These are phyloP conservation scores for Arachis monticola DNA, from an alignment of 331 rosid genomes.

Conservation along the genomic window DNA sequence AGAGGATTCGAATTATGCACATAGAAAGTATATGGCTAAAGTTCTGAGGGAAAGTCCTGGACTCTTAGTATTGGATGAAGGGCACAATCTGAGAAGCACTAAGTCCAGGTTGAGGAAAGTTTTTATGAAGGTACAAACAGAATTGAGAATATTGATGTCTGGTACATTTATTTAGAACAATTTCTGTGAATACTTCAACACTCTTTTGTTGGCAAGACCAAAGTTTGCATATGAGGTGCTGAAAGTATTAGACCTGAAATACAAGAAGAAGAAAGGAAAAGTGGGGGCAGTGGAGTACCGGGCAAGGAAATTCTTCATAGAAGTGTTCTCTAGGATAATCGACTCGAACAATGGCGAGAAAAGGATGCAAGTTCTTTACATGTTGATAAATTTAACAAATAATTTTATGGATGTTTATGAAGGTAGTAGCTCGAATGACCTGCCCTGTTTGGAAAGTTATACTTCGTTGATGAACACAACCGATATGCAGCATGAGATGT, in stretches of 20 bases:
- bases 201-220: constrained; percentile 91
- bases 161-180: constrained; percentile 95
- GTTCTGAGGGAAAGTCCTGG: too few species aligned
- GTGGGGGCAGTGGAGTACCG: constrained; percentile 65
- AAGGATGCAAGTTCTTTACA: constrained; percentile 72
- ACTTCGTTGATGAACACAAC: constrained; percentile 89
- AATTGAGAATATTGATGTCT: constrained; percentile 79
- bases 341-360: constrained; percentile 71
- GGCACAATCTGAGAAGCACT: constrained; percentile 97
- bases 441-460: constrained; percentile 92
- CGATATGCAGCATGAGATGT: constrained; percentile 68
- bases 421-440: constrained; percentile 70
- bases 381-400: constrained; percentile 77
- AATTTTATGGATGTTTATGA: constrained; percentile 90
- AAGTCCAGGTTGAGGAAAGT: constrained; percentile 85
- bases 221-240: constrained; percentile 76
- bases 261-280: constrained; percentile 52
- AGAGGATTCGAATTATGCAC: constrained; percentile 75
- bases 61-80: too few species aligned
- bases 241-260: constrained; percentile 72
- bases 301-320: constrained; percentile 87
- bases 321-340: constrained; percentile 75
- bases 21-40: constrained; percentile 74
- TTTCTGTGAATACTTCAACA: constrained; percentile 92
- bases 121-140: constrained; percentile 90